Conservation (phyloP, 345 rosid genomes). For the Ricinus communis region DNA sequence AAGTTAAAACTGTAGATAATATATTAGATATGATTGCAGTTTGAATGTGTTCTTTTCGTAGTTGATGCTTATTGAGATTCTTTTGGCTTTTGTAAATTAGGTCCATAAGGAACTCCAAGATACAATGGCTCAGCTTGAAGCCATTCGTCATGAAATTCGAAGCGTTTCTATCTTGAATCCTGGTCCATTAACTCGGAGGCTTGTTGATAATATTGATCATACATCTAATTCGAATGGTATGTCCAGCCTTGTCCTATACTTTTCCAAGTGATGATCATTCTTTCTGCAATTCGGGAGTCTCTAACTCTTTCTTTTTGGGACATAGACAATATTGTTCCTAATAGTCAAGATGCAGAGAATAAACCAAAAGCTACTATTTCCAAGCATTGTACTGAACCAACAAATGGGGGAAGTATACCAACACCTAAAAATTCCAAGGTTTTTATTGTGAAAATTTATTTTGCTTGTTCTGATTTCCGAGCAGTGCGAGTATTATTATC, state of each 20-base stretch:
- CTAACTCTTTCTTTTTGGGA: conserved; percentile 6
- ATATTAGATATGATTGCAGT: background rate
- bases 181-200: conserved; percentile 69
- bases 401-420: conserved; percentile 28
- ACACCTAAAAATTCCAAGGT: conserved; percentile 46
- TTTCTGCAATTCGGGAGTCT: background rate
- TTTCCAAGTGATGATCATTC: background rate
- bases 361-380: conserved; percentile 8
- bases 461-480: background rate
- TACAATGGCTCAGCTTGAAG: conserved; percentile 76
- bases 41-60: background rate
- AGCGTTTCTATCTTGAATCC: conserved; percentile 68
- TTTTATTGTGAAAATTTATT: background rate
- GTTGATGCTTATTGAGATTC: background rate
- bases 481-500: too few species aligned
- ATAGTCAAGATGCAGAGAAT: conserved; percentile 2
- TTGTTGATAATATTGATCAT: conserved; percentile 43
- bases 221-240: conserved; percentile 41
- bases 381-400: conserved; percentile 17
- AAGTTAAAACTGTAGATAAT: background rate
- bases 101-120: conserved; percentile 91
- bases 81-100: conserved; percentile 30
- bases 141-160: conserved; percentile 78
- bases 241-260: background rate
- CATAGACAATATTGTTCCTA: conserved; percentile 6